Evolutionary conservation across 2,329 filamentous ascomycete species (phyloP), one percentile per base, ranked within the genome.

Genomic region (Fusarium camptoceras): DNA sequence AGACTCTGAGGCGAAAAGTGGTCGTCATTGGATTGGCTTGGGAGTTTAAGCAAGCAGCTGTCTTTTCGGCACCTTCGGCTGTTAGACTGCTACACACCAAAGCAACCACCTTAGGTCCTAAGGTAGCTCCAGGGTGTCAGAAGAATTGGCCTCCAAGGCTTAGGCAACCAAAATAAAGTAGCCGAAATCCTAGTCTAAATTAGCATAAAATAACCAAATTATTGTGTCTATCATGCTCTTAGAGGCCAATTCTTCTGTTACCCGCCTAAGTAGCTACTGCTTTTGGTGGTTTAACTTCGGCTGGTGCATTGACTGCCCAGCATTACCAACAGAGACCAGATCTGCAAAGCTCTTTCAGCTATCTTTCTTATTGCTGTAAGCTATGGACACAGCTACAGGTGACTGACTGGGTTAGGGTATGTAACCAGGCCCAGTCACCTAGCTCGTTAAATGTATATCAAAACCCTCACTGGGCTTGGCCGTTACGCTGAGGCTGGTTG

Each of bases 401-500:
- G 47, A 50, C 6, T 37, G 49, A 28, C 49, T 53, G 34, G 34
- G 31, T 42, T 28, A 53, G 34, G 34, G 24, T 53, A 53, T n/a
- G 22, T 16, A 50, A 34, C 31, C 25, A 34, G 34, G 49, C 25
- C 49, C 18, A 37, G 34, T 37, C n/a, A 37, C 18, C 20, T 42
- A 24, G 24, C 22, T 66, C 64, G 67, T 64, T 68, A 55, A 68
- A 70, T 64, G 44, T 49, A 59, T 46, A 54, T 51, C 41, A 44
- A 59, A 41, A 42, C 41, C 39, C 42, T 55, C 30, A 27, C 50
- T 49, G 49, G 42, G 50, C 64, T 61, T 68, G 68, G 68, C 68
- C 47, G 59, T 65, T 68, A 37, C 43, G 57, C 39, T 64, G 64
- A 70, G 64, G 64, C 64, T 54, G 59, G 50, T 56, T 64, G 62